Evolutionary conservation across 192 early-diverging fungal genomes (phyloP), one percentile per base, ranked within the genome.

Genomic region (Paraglomus brasilianum): DNA sequence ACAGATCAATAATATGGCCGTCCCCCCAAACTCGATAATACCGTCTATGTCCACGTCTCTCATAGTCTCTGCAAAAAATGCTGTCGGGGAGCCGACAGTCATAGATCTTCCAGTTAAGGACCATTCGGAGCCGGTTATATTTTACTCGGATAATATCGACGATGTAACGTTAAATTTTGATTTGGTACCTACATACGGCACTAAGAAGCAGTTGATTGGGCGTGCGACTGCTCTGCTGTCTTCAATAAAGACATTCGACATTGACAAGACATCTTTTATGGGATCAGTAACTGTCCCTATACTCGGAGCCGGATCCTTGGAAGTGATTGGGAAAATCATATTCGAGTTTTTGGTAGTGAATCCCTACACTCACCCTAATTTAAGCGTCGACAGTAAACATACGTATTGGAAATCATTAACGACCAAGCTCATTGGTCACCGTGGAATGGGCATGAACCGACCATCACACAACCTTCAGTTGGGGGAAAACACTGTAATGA

Each of bases 401-500:
- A 85, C 82, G 5, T 88, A 85, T 50, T 82, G 83, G 79, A 86
- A 81, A 65, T 86, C 82, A 2, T 66, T 87, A 2, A 78, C 76
- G 9, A 89, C 85, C 0, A 86, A 82, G 75, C 83, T 96, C 8
- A 91, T 93, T 77, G 94, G 94, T 8, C 94, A 96, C 77, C 91
- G 94, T 49, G 94, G 94, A 17, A 83, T 88, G 14, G 94, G 94
- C 36, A 92, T 90, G 88, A 94, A 95, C 80, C 58, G 67, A 17
- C 80, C 72, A 46, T 88, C 83, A 6, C 77, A 81, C 19, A 75
- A 74, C 2, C 83, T 94, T 36, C 92, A 95, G 73, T 77, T 96
- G 8, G 93, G 93, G 5, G 96, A 98, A 77, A 98, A 98, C 77
- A 97, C 96, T 0, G 80, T 92, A 4, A 77, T 91, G 49, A 95